Conservation (phyloP, 2,329 filamentous ascomycete genomes). For the Stachybotrys echinatus region DNA sequence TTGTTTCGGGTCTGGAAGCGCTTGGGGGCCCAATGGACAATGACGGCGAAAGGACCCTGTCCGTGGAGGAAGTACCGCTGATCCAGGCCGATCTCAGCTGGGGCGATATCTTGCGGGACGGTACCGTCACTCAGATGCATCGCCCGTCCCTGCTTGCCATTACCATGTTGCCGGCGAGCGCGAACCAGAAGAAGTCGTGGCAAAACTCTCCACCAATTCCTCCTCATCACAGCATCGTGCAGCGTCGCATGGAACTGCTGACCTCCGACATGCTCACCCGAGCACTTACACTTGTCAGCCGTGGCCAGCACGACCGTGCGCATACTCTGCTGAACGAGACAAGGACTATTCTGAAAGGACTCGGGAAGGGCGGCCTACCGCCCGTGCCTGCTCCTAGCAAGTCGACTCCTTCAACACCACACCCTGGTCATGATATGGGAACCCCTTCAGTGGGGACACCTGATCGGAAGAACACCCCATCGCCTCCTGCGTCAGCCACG, state of each 20-base stretch:
- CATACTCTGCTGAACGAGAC: slow-evolving; percentile 92
- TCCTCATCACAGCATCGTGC: slow-evolving; percentile 89
- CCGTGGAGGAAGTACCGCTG: slow-evolving; percentile 89
- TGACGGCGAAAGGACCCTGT: slow-evolving; percentile 76
- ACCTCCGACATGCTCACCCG: slow-evolving; percentile 97
- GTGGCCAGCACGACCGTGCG: slow-evolving; percentile 88
- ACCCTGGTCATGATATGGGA: slow-evolving; percentile 36
- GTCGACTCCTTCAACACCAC: slow-evolving; percentile 45
- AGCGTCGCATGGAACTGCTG: slow-evolving; percentile 93
- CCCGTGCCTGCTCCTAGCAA: slow-evolving; percentile 65
- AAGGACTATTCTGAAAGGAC: slow-evolving; percentile 87
- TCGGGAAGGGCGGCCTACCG: slow-evolving; percentile 90
- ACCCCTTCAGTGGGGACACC: slow-evolving; percentile 41
- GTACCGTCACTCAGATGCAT: slow-evolving; percentile 77
- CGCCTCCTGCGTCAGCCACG: slow-evolving; percentile 44
- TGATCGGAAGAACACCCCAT: slow-evolving; percentile 51
- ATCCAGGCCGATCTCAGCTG: slow-evolving; percentile 93
- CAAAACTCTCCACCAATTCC: slow-evolving; percentile 74
- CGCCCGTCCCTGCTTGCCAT: slow-evolving; percentile 89
- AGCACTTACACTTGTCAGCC: slow-evolving; percentile 82
- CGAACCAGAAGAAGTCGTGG: slow-evolving; percentile 62
- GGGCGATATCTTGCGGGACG: slow-evolving; percentile 88
- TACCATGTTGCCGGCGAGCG: slow-evolving; percentile 77
- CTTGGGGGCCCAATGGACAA: slow-evolving; percentile 82
- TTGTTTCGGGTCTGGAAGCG: slow-evolving; percentile 91